Evolutionary conservation across 1,284 basidiomycete genomes (phyloP).

Genomic region (Xerocomus cyaneibrunnescens): DNA sequence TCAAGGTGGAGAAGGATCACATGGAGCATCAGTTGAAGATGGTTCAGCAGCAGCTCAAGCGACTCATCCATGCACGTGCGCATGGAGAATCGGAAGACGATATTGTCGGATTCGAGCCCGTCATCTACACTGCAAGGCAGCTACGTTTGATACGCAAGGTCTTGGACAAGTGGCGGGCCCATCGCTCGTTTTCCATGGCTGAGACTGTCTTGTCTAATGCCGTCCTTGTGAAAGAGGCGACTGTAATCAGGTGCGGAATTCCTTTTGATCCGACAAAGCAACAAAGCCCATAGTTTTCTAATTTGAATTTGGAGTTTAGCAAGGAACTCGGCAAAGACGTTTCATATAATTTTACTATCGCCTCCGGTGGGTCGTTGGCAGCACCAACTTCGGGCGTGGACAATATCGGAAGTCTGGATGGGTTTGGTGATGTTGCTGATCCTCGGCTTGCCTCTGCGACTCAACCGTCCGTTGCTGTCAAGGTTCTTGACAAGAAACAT

Average conservation of each 20-base stretch:
- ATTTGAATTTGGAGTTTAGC: constrained; percentile 42
- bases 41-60: constrained; percentile 81
- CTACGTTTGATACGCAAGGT: constrained; percentile 78
- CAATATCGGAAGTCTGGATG: constrained; percentile 83
- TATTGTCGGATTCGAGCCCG: constrained; percentile 66
- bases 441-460: constrained; percentile 66
- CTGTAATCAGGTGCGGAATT: constrained; percentile 77
- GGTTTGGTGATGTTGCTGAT: constrained; percentile 92
- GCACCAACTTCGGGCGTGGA: constrained; percentile 84
- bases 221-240: constrained; percentile 90
- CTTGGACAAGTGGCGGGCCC: constrained; percentile 80
- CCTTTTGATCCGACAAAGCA: neutral
- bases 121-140: constrained; percentile 79
- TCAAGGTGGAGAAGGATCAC: constrained; percentile 86
- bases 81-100: constrained; percentile 69
- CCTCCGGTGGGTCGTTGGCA: constrained; percentile 79
- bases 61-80: constrained; percentile 76
- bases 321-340: constrained; percentile 85
- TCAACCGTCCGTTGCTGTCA: constrained; percentile 86
- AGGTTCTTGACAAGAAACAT: constrained; percentile 86
- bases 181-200: constrained; percentile 89
- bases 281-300: constrained; percentile 6
- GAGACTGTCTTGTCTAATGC: constrained; percentile 86
- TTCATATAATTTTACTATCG: constrained; percentile 89
- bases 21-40: constrained; percentile 85